Evolutionary conservation across 352 stramenopile species (phyloP), one percentile per base, ranked within the genome.

Genomic region (Pythium apleroticum): DNA sequence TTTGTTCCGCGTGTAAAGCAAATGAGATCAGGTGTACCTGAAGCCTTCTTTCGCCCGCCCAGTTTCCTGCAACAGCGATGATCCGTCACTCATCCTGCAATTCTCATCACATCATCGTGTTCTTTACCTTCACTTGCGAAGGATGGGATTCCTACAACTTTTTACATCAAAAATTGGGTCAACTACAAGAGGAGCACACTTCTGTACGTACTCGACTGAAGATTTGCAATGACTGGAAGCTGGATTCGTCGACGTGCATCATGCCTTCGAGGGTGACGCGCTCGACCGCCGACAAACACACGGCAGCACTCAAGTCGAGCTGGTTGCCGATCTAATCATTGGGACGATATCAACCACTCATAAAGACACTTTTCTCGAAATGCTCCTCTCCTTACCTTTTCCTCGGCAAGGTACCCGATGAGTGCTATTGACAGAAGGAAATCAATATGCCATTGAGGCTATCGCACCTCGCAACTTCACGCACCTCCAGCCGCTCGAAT

Each of bases 21-120:
- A n/a, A 49, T 45, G 25, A 48, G 15, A 30, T 39, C 33, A 4
- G 8, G 12, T 48, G 20, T 12, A 93, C 86, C 86, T 95, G 54
- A 93, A 93, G 6, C 86, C 86, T 81, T 95, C 86, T 69, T 94
- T 96, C 5, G 84, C 76, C 67, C 79, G 74, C n/a, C 85, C 86
- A 59, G 66, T 75, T 37, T 78, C 78, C 85, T 93, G 24, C 14
- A 39, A 30, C 30, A 33, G 30, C 30, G 28, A 73, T 31, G 54
- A 37, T 30, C 49, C n/a, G n/a, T n/a, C n/a, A 45, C 30, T 33
- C 30, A 33, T 28, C 6, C 4, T 24, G 9, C n/a, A 28, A 28
- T 52, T 30, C 22, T 17, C 9, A 22, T 17, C 20, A 25, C 20
- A 7, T 15, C 22, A 33, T 4, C n/a, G 5, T 33, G 4, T 27